Evolutionary conservation across 176 grass and related monocot species (phyloP), one percentile per base, ranked within the genome.

Genomic region (Zoysia japonica): DNA sequence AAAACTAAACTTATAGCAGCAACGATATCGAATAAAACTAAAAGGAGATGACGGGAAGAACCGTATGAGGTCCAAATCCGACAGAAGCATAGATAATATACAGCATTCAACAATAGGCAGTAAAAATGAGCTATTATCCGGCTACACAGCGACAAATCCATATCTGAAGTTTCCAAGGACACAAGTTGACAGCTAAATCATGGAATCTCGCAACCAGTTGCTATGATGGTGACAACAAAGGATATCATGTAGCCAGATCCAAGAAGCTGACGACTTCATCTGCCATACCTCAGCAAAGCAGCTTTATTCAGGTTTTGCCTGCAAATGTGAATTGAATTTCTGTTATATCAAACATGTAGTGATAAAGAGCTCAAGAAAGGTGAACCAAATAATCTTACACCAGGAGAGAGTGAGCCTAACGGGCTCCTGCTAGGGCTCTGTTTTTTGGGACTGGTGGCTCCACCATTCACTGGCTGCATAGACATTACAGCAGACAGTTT

Each of bases 401-500:
- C 82, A 70, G 73, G 85, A 64, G 89, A 91, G n/a, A 66, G 72
- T 54, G 89, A 85, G 2, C 47, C 78, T 19, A 82, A 91, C 64
- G 85, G 85, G 78, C 89, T 91, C 73, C 78, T 88, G 85, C 72
- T 88, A 60, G 89, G 77, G 37, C 78, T 88, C 46, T 14, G 47
- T 36, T 91, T 91, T 78, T 78, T 91, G 7, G 78, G 78, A 11
- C 81, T 88, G 63, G 38, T 41, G 64, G 77, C 82, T 84, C 74
- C 77, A 77, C 82, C 68, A 49, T 87, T 84, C 19, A 73, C 57
- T 0, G 78, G 85, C 89, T 85, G 82, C 8, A 70, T 39, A 78
- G 47, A 62, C 49, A 80, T 84, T 88, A 48, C 6, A 60, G 9
- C 37, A 85, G 60, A 56, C 20, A 72, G 65, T 13, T 16, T 16